A percentile compares a stretch with the other conserved stretches of the same genome.
These are phyloP conservation scores for Cladophialophora immunda DNA, from an alignment of 2,329 filamentous ascomycete species.

Conservation along the genomic window DNA sequence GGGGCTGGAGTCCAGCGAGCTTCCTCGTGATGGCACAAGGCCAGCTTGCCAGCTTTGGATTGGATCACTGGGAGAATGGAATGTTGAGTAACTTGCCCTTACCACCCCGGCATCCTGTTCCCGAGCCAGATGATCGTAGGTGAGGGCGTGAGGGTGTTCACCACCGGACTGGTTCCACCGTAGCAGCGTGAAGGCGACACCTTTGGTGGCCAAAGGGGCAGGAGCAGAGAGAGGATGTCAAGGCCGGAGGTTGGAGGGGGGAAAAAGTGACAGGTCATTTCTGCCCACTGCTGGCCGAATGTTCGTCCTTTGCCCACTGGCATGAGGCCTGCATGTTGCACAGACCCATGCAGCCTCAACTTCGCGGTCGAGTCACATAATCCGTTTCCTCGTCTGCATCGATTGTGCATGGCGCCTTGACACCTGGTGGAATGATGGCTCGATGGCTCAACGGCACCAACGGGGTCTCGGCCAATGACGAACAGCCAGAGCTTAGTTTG, in stretches of 20 bases:
- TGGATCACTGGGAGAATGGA: neutral
- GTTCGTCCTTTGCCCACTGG: neutral
- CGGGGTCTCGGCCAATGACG: neutral
- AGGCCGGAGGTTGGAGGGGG: neutral
- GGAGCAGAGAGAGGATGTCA: neutral
- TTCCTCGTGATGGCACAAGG: neutral
- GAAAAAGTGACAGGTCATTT: neutral
- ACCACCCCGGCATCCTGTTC: neutral
- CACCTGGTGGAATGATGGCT: neutral
- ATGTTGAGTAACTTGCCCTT: neutral
- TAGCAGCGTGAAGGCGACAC: neutral
- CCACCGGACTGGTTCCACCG: neutral
- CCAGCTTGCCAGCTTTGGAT: constrained; percentile 1
- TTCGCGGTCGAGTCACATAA: constrained; percentile 1
- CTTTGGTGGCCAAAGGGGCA: neutral
- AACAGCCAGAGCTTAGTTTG: neutral
- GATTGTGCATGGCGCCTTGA: neutral
- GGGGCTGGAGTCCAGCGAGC: neutral
- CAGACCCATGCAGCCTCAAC: neutral
- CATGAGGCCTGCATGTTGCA: neutral
- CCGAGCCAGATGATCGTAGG: neutral
- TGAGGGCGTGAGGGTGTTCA: neutral
- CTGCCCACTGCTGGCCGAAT: neutral
- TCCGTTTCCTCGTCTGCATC: neutral
- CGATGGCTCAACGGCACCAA: no score